Evolutionary conservation across 306 rosid genomes (phyloP), one percentile per base, ranked within the genome.

Genomic region (Cucumis cinereus): DNA sequence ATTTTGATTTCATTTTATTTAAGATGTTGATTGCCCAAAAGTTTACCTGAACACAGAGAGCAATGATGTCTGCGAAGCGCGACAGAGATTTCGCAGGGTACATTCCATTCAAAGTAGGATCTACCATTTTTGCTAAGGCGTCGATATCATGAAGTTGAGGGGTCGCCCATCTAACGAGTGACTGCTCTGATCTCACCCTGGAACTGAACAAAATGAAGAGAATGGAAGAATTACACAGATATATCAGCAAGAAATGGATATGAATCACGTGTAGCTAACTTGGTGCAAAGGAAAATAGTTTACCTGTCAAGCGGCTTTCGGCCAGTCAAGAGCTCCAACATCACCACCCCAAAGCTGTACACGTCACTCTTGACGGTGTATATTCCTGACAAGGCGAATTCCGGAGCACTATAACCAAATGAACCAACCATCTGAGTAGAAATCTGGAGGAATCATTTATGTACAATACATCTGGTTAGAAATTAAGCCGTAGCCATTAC

Each of bases 141-240:
- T 95, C 99, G 67, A 95, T 90, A 73, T 95, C 98, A 71, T 95
- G 98, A 71, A 95, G 98, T 80, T 95, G 99, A 15, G 99, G 99
- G 17, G 98, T 90, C 36, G 99, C 99, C 99, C 99, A 95, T 77
- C 99, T 89, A 73, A 95, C 99, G 49, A 95, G 98, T 23, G 98
- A 95, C 59, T 92, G 98, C 78, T 95, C 99, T 36, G 97, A 82
- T 90, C 99, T 84, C 50, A 52, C 85, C 80, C 99, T 79, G 40
- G 97, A 92, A 89, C 99, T 94, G 55, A 68, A 79, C 73, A 74
- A 6, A 61, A 77, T 56, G 26, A 36, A 57, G 67, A 72, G 60
- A 49, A 79, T 50, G 59, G 12, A 49, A 78, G 68, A 81, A 53
- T 55, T 43, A 45, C 56, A 9, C 35, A 77, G 50, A 62, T 49